Base-by-base conservation (phyloP, 768 basidiomycete genomes). In the Russula vinacea region DNA sequence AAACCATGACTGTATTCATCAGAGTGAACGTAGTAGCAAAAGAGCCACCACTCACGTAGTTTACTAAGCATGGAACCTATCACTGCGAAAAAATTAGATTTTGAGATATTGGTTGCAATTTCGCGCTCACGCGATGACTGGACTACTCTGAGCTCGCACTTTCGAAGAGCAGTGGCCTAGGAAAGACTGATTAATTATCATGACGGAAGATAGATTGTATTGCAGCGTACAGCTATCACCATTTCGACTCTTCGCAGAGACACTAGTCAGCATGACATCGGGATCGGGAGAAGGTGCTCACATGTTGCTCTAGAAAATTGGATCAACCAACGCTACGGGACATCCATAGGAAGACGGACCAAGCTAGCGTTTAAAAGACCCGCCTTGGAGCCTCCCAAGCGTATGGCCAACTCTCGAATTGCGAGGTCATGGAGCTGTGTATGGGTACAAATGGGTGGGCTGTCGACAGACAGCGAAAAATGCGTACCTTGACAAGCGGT, bases 41-140 rank as follows among this genome's bases (percentile, higher is more conserved):
- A 64, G 37, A 16, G 17, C 19, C 22, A 52, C 17, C 3, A 73
- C 84, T 39, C 67, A 85, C 84, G 73, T 60, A 90, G 78, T 75
- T 92, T 93, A 70, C 87, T 89, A 17, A 94, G 76, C 73, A 94
- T 91, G 1, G 88, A 86, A 1, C 92, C 92, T 62, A 94, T 81
- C 60, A 94, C 89, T 91, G 66, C 13, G 54, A 3, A 22, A n/a
- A 17, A 45, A 17, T 68, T 35, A 17, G 42, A 62, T 69, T 11
- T 68, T 55, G 47, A n/a, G 42, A 45, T 44, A 0, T 17, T 51
- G 8, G n/a, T 24, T 49, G 40, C 39, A n/a, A 17, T 16, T 37
- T 50, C 24, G 29, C 45, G 58, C 86, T 65, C 69, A 91, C 90
- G 77, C 11, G 90, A 85, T 0, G 90, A 86, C 72, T 94, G 92